Conservation (phyloP, 208 protist genomes). For the Wallacemonas sp. region DNA sequence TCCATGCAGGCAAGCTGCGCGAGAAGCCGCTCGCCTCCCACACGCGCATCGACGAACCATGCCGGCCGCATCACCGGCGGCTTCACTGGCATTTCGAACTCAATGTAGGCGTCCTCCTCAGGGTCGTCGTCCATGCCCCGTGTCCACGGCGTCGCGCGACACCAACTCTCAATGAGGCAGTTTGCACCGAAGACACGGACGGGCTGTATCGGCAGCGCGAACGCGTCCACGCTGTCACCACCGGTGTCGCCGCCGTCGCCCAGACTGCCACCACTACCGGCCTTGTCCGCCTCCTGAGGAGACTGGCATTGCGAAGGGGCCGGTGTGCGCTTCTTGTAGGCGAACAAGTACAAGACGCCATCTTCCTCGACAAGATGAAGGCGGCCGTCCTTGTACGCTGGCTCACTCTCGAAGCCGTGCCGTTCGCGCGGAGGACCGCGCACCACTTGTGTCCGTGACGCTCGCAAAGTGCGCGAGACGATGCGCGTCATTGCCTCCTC, state of each 20-base stretch:
- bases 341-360: constrained; percentile 61
- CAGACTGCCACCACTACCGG: no score
- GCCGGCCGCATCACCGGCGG: constrained; percentile 16
- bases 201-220: constrained; percentile 38
- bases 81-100: constrained; percentile 16
- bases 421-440: not conserved
- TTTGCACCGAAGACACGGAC: constrained; percentile 57
- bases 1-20: constrained; percentile 35
- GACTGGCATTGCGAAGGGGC: no score
- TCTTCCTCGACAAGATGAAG: constrained; percentile 64
- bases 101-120: constrained; percentile 53
- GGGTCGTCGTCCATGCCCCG: constrained; percentile 44
- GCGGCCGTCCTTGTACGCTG: constrained; percentile 46
- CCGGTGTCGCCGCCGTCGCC: not conserved
- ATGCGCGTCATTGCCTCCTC: not conserved
- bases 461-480: not conserved
- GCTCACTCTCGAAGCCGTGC: constrained; percentile 38
- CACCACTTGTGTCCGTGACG: not conserved
- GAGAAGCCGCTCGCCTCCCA: constrained; percentile 13
- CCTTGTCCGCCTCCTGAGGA: no score
- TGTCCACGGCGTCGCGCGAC: constrained; percentile 57
- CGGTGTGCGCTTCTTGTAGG: constrained; percentile 39
- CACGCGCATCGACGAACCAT: constrained; percentile 4
- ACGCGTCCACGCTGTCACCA: constrained; percentile 8
- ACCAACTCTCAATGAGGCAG: constrained; percentile 27